Evolutionary conservation across 495 filamentous ascomycete species (phyloP), one percentile per base, ranked within the genome.

Genomic region (Schizothecium vesticola): DNA sequence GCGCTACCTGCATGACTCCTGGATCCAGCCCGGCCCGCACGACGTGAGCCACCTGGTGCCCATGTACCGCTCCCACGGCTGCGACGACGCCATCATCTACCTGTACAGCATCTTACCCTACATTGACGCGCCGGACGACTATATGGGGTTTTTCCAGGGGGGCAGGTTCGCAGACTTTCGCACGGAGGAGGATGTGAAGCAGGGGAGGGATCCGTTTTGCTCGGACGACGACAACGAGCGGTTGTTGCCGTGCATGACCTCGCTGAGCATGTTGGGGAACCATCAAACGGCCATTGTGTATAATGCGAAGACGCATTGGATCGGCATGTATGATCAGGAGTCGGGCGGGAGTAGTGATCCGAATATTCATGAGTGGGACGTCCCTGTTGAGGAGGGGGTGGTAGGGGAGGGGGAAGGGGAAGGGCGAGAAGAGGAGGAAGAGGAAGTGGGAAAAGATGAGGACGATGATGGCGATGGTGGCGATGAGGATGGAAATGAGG

Each of bases 101-200:
- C 70, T 75, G 7, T 75, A 72, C 67, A 58, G 59, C 62, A 70
- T 72, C 51, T 24, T 75, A 1, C 74, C 72, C 11, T 74, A 74
- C 31, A 24, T 74, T 36, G 43, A 70, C 25, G 12, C 56, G 2
- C 8, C 33, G 12, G 56, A 65, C 59, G n/a, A n/a, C n/a, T n/a
- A n/a, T n/a, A n/a, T n/a, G n/a, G n/a, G n/a, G n/a, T 68, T 69
- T 26, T 67, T 67, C 33, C 13, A 56, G 19, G 43, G 61, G 24
- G 29, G 64, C 29, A 4, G n/a, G 16, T 70, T 63, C 29, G 25
- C 24, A 57, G 62, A 72, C 62, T 69, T 67, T 60, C 67, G 67
- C 13, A 19, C 21, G 16, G 13, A 64, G 43, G 13, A 61, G 5
- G 26, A 61, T 19, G 64, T 70, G 9, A 21, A 26, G 2, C 19